phyloP scores from a whole-genome alignment of 1,284 basidiomycete species.

The Cronartium quercuum region DNA sequence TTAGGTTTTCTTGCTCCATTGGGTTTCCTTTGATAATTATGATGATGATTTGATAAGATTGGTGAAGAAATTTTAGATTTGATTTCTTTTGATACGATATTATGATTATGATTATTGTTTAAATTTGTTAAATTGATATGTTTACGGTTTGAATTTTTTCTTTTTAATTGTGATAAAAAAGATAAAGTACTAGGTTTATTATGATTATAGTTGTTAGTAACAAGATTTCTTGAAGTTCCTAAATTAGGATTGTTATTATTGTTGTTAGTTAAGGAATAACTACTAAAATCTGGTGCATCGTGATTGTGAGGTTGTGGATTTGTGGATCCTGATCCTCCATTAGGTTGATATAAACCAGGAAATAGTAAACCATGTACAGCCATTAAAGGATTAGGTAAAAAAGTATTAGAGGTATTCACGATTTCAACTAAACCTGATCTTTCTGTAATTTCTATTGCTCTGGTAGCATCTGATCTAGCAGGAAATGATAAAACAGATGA shows the following conservation, averaged over 20 bases:
- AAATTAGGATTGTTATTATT: too few relatives aligned
- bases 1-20: background rate
- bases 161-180: too few relatives aligned
- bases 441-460: conserved; percentile 20
- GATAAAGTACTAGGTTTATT: too few relatives aligned
- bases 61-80: too few relatives aligned
- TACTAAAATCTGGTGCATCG: background rate
- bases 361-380: conserved; percentile 19
- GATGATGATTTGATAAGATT: too few relatives aligned
- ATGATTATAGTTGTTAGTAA: too few relatives aligned
- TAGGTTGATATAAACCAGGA: conserved; percentile 17
- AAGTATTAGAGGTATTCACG: background rate
- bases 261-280: background rate
- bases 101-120: too few relatives aligned
- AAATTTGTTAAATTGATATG: too few relatives aligned
- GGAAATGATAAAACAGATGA: conserved; percentile 15
- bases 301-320: background rate
- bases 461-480: conserved; percentile 1
- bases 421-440: conserved; percentile 6
- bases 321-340: background rate
- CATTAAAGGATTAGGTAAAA: conserved; percentile 16
- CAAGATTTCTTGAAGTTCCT: too few relatives aligned
- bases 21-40: too few relatives aligned
- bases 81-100: too few relatives aligned
- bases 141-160: too few relatives aligned